Base-by-base conservation (phyloP, 345 rosid species). In the Pistacia vera region DNA sequence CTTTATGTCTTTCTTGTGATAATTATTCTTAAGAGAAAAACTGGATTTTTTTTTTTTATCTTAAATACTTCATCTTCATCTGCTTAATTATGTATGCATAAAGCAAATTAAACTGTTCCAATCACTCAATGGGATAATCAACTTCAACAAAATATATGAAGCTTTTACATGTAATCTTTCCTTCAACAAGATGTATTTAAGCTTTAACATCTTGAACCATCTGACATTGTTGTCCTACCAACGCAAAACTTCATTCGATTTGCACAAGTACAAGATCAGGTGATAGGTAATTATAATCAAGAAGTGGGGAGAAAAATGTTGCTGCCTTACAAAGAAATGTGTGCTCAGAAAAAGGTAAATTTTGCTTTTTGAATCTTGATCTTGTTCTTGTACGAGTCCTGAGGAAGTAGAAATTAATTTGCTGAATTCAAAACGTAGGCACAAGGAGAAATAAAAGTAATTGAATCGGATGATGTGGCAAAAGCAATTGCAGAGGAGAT, bases 401-500 rank as follows among this genome's bases (percentile, higher is more conserved):
- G 11, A 25, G 57, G 49, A 77, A 41, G 63, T 52, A 8, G 52
- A 78, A 17, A 28, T 71, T 76, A 25, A 57, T 74, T 76, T 60
- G 12, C 16, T 74, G 17, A 33, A 35, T 75, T 70, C 7, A 67
- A 71, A 59, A 80, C 73, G 22, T 59, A 94, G 98, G 93, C 81
- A n/a, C 84, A 77, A 73, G 93, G 80, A 77, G 97, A 90, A 77
- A 52, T n/a, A 60, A 22, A 80, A 38, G 58, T 89, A 46, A 78
- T 86, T 71, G 97, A 93, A 79, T n/a, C 94, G 4, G 82, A 90
- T 70, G 90, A 91, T 67, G 88, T 91, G 57, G 90, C 83, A 51
- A 83, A 83, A 18, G 91, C 96, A 2, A 81, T 93, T 64, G 97
- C 94, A n/a, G 90, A 95, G 79, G 92, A 86, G 86, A 83, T 95